Percentiles rank a stretch among this genome's conserved stretches.
Conservation (phyloP, 345 rosid genomes). For the Aethionema arabicum region DNA sequence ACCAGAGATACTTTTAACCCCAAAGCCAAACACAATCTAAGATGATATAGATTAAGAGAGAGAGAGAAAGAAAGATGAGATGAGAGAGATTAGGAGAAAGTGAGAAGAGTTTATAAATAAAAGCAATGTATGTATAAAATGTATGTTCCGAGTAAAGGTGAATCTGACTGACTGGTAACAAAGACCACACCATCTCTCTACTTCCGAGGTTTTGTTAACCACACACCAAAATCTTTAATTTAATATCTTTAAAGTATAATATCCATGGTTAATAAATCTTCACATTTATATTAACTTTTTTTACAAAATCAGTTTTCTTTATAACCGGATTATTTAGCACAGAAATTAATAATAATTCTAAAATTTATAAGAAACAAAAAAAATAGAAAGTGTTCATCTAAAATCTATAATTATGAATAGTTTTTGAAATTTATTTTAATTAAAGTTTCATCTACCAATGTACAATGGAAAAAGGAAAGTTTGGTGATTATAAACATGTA, state of each 20-base stretch:
- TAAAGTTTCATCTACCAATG: background rate
- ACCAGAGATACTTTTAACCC: background rate
- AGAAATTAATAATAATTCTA: too few species aligned
- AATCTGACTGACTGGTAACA: constrained; percentile 12
- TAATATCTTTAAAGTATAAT: constrained; percentile 8
- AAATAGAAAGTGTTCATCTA: too few species aligned
- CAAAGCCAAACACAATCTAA: constrained; percentile 20
- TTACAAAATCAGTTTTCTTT: background rate
- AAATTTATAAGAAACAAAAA: too few species aligned
- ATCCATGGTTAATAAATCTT: constrained; percentile 13
- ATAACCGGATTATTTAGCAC: background rate
- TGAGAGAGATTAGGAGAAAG: background rate
- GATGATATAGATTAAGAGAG: constrained; percentile 15
- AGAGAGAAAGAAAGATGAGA: constrained; percentile 12
- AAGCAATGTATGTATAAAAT: background rate
- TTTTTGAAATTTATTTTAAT: background rate
- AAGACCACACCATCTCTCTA: constrained; percentile 32
- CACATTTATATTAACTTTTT: background rate
- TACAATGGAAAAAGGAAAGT: constrained; percentile 21
- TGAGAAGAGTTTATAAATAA: constrained; percentile 18
- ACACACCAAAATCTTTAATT: constrained; percentile 30
- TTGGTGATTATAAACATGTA: constrained; percentile 16
- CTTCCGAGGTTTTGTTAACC: constrained; percentile 36
- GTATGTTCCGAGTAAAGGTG: too few species aligned
- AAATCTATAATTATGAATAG: too few species aligned